These are phyloP conservation scores for Saccharomyces hybrid DNA, from an alignment of 1,139 yeast species.

Conservation along the genomic window DNA sequence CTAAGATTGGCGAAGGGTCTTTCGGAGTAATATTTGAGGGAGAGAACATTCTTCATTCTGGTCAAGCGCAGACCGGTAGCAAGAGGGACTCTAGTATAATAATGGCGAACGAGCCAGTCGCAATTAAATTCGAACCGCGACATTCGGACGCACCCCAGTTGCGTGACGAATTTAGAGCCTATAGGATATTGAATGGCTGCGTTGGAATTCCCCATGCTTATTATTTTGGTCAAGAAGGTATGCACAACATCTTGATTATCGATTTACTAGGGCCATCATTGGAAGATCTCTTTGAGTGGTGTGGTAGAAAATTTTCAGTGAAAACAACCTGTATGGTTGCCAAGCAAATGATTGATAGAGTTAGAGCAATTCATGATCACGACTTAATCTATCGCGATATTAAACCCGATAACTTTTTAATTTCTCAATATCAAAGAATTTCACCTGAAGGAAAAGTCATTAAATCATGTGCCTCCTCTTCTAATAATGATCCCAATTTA, in stretches of 20 bases:
- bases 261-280: constrained; percentile 92
- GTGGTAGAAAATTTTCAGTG: constrained; percentile 81
- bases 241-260: constrained; percentile 86
- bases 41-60: constrained; percentile 61
- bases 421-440: constrained; percentile 34
- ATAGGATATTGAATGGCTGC: constrained; percentile 74
- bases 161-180: constrained; percentile 90
- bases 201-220: constrained; percentile 91
- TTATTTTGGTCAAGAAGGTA: constrained; percentile 96
- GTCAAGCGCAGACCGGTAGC: constrained; percentile 5
- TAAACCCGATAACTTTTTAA: constrained; percentile 90
- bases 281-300: constrained; percentile 97
- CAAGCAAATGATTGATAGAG: constrained; percentile 82
- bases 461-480: constrained; percentile 22
- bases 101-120: constrained; percentile 42
- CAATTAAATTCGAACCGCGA: constrained; percentile 76
- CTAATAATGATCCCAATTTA: constrained; percentile 30
- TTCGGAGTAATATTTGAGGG: constrained; percentile 97
- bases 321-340: constrained; percentile 90
- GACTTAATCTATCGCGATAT: constrained; percentile 90
- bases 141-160: constrained; percentile 97
- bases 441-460: constrained; percentile 12
- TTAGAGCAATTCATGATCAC: constrained; percentile 82
- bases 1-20: constrained; percentile 96
- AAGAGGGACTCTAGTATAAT: constrained; percentile 3